Percentiles rank a stretch among this genome's conserved stretches.
These are phyloP conservation scores for Exophiala calicioides DNA, from an alignment of 2,329 filamentous ascomycete genomes.

Conservation along the genomic window DNA sequence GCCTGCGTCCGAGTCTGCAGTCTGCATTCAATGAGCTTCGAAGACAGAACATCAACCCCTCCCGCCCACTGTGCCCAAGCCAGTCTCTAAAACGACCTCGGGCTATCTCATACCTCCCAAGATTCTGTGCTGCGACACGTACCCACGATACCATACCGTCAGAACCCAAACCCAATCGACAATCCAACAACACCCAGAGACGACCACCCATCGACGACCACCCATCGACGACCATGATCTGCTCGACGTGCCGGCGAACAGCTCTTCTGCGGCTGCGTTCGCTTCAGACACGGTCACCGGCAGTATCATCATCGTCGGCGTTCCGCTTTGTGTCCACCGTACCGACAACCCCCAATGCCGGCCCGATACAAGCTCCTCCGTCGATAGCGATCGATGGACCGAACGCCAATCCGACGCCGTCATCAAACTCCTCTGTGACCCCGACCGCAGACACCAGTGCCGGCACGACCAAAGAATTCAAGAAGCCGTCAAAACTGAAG, in stretches of 20 bases:
- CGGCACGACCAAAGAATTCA: slow-evolving; percentile 33
- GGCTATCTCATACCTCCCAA: too few relatives aligned
- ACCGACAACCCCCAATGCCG: slow-evolving; percentile 24
- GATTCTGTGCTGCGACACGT: too few relatives aligned
- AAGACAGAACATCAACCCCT: too few relatives aligned
- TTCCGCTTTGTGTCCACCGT: slow-evolving; percentile 21
- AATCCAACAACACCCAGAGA: too few relatives aligned
- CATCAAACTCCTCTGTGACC: slow-evolving; percentile 28
- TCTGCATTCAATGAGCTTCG: too few relatives aligned
- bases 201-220: too few relatives aligned
- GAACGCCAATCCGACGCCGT: slow-evolving; percentile 26
- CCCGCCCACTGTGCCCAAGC: too few relatives aligned
- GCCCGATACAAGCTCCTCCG: slow-evolving; percentile 21
- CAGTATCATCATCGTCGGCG: slow-evolving; percentile 1
- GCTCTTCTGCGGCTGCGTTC: slow-evolving; percentile 21
- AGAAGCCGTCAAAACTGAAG: slow-evolving; percentile 34
- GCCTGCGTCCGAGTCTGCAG: too few relatives aligned
- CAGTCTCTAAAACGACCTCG: too few relatives aligned
- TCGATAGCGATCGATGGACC: slow-evolving; percentile 18
- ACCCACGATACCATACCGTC: too few relatives aligned
- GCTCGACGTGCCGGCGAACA: slow-evolving; percentile 26
- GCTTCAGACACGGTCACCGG: not conserved
- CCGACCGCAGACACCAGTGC: slow-evolving; percentile 12
- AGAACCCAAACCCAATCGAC: too few relatives aligned
- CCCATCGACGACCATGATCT: slow-evolving; percentile 31